Evolutionary conservation across 805 yeast species (phyloP), one percentile per base, ranked within the genome.

Genomic region (Cyberlindnera suaveolens): DNA sequence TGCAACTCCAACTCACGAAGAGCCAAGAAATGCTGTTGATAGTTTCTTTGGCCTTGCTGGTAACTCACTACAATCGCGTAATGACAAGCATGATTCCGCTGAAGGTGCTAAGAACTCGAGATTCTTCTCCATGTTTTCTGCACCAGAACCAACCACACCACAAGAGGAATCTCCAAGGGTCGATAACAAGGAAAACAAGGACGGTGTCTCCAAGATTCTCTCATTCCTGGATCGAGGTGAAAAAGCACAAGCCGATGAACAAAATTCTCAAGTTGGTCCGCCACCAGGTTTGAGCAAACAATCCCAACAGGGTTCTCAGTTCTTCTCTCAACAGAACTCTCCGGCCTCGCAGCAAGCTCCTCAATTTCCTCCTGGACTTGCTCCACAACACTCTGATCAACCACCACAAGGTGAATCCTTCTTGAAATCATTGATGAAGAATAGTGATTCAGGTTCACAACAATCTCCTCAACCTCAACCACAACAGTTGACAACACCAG

Each of bases 61-160:
- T 7, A 44, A 47, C 23, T 39, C 49, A 13, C 39, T 47, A 6
- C 19, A 39, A 7, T 13, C 37, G 14, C 31, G 43, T n/a, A 31
- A 15, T 10, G 34, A 31, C 17, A 14, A 35, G 31, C 23, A 14
- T 23, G 41, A 39, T 16, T n/a, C 36, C 7, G 19, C 17, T 11
- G 52, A 41, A 14, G 53, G 34, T 31, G 51, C 53, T 16, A 57
- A 53, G 38, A 58, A 52, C 43, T 58, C 62, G 6, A 57, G 57
- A 39, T 58, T 58, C 45, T 49, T 52, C 17, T 50, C 57, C n/a
- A 50, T 58, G 46, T 58, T 58, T 46, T 46, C 27, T 30, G 34
- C 47, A 16, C 48, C 55, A 16, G 60, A 50, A n/a, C 26, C 44
- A 15, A 8, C 47, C 3, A 15, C 47, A 19, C 45, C 48, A 13